Evolutionary conservation across 805 yeast genomes (phyloP).

Genomic region (Metschnikowia similis): DNA sequence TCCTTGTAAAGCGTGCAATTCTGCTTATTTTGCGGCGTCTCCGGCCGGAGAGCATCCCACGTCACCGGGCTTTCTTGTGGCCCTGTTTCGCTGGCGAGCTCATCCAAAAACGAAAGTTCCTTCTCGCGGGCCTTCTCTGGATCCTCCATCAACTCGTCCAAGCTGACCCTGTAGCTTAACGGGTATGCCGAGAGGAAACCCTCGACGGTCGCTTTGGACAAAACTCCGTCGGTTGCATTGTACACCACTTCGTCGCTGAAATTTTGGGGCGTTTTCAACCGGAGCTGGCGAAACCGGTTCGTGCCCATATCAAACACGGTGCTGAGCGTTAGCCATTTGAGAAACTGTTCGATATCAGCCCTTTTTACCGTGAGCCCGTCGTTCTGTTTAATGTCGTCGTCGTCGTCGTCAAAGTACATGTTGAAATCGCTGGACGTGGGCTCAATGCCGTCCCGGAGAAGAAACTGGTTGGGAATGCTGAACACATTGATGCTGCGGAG

Average conservation of each 20-base stretch:
- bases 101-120: conserved; percentile 36
- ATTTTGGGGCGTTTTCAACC: conserved; percentile 12
- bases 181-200: conserved; percentile 28
- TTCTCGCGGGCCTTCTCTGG: conserved; percentile 20
- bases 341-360: conserved; percentile 28
- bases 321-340: conserved; percentile 40
- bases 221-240: conserved; percentile 13
- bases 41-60: conserved; percentile 33
- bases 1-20: conserved; percentile 20
- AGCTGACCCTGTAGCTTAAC: conserved; percentile 25
- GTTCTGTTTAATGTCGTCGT: conserved; percentile 29
- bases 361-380: conserved; percentile 29
- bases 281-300: conserved; percentile 14
- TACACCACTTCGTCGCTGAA: conserved; percentile 7
- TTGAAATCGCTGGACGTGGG: conserved; percentile 24
- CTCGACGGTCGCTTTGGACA: conserved; percentile 18
- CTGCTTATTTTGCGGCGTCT: conserved; percentile 13
- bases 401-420: conserved; percentile 34
- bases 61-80: neutral
- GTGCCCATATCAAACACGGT: conserved; percentile 36
- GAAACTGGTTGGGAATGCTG: conserved; percentile 55
- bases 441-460: conserved; percentile 18
- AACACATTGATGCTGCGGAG: conserved; percentile 59
- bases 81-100: conserved; percentile 25
- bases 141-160: conserved; percentile 33